Base-by-base conservation (phyloP, 345 rosid species). In the Syzygium jambos region DNA sequence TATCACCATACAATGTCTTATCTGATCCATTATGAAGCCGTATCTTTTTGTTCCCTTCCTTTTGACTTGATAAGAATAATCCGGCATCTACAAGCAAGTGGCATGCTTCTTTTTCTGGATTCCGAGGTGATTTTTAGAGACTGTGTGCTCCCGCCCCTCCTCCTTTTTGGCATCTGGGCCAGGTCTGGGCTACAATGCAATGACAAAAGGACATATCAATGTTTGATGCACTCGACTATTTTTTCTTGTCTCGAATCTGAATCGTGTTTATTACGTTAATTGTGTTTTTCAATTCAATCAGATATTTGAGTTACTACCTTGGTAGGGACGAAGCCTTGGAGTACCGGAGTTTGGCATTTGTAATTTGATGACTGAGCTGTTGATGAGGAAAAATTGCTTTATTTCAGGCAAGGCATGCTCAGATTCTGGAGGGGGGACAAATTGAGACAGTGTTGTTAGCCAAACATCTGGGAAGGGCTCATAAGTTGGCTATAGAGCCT, bases 401-500 rank as follows among this genome's bases (percentile, higher is more conserved):
- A 54, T 88, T 87, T 23, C 89, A 97, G 99, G 96, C 95, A 87
- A 94, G 99, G 84, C 94, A 91, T 93, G 96, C 98, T 46, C 94
- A 89, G 56, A 92, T 98, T 89, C 89, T 92, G 57, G 99, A 95
- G 84, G 41, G 89, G 90, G 99, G 94, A 30, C 86, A 65, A 77
- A 99, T 95, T 85, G 86, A 94, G 88, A 94, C 96, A 83, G 78
- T 83, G 84, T 63, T 94, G 89, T 91, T 98, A 53, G 95, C 93
- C 43, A 89, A 84, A 86, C 99, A 98, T 88, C 89, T 89, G 38
- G 94, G 97, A 86, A 86, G 93, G 86, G 98, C 92, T 78, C 98
- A 96, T 93, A 96, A 94, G 86, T 90, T 98, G 90, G 97, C 96
- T 86, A 88, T 95, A 89, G 99, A 95, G 89, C 99, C 99, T 65